phyloP scores from a whole-genome alignment of 805 yeast species.

The Starmera dryadoides region DNA sequence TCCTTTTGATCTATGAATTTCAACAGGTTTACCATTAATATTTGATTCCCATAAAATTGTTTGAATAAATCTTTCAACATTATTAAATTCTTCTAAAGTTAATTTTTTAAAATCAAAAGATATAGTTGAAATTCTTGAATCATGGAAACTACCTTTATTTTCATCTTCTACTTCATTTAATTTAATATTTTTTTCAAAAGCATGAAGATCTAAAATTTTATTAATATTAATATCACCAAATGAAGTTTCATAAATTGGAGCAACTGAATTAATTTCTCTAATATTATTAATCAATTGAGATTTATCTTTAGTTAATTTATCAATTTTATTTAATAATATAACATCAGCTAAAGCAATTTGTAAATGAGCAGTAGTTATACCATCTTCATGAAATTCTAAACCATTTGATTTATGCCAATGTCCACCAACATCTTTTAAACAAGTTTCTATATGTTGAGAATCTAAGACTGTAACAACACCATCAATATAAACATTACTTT shows the following conservation, averaged over 20 bases:
- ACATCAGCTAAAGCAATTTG: constrained; percentile 90
- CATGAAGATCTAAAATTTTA: constrained; percentile 68
- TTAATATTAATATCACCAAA: constrained; percentile 71
- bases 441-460: constrained; percentile 52
- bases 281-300: constrained; percentile 32
- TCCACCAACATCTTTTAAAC: constrained; percentile 66
- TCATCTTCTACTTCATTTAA: constrained; percentile 14
- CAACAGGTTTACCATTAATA: constrained; percentile 39
- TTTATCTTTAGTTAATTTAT: constrained; percentile 32
- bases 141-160: constrained; percentile 32
- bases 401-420: constrained; percentile 54
- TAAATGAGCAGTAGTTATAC: constrained; percentile 73
- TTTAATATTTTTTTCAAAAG: constrained; percentile 48
- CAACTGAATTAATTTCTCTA: constrained; percentile 53
- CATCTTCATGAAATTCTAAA: constrained; percentile 32
- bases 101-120: constrained; percentile 36
- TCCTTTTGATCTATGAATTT: constrained; percentile 82
- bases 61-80: constrained; percentile 61
- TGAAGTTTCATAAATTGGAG: constrained; percentile 58
- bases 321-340: constrained; percentile 73
- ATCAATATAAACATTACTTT: constrained; percentile 80
- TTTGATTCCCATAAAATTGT: constrained; percentile 66
- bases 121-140: constrained; percentile 47
- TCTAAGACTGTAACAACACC: constrained; percentile 90
- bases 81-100: constrained; percentile 27